These are phyloP conservation scores for Tricholoma terreum DNA, from an alignment of 768 basidiomycete species.

Conservation along the genomic window DNA sequence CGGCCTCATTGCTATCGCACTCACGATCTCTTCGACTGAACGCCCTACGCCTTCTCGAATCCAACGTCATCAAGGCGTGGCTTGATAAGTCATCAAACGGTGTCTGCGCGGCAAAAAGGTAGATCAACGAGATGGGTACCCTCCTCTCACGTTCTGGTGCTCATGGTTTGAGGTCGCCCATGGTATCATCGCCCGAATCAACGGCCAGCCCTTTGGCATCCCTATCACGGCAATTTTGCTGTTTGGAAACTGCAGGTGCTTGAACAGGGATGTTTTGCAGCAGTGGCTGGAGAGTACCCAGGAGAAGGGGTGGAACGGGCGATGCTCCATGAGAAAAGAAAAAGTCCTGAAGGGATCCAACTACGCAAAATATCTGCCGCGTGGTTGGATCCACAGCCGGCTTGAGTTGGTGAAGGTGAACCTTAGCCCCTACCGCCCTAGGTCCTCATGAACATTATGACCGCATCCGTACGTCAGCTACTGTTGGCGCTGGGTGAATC, in stretches of 20 bases:
- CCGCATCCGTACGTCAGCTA: slow-evolving; percentile 74
- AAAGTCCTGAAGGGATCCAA: slow-evolving; percentile 75
- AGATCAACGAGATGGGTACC: slow-evolving; percentile 50
- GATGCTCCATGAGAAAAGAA: slow-evolving; percentile 65
- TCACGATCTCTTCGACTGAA: slow-evolving; percentile 62
- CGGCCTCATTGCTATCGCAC: slow-evolving; percentile 65
- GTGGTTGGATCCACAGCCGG: slow-evolving; percentile 48
- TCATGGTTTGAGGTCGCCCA: neutral
- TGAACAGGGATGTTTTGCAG: slow-evolving; percentile 11
- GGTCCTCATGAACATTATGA: slow-evolving; percentile 63
- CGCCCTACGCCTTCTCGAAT: slow-evolving; percentile 61
- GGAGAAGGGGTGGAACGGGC: slow-evolving; percentile 20
- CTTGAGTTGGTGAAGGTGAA: slow-evolving; percentile 34
- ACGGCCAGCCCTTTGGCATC: slow-evolving; percentile 69
- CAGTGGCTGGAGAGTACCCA: slow-evolving; percentile 10
- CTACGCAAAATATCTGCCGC: slow-evolving; percentile 56
- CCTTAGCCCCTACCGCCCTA: neutral
- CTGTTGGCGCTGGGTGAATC: slow-evolving; percentile 65
- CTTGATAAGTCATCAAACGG: slow-evolving; percentile 53
- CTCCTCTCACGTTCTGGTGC: neutral
- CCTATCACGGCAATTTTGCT: slow-evolving; percentile 53
- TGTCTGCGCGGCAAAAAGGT: slow-evolving; percentile 83
- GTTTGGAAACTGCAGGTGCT: slow-evolving; percentile 37
- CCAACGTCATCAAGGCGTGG: slow-evolving; percentile 42
- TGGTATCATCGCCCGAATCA: slow-evolving; percentile 66